Evolutionary conservation across 129 eudicot genomes (phyloP).

Genomic region (Calendula officinalis): DNA sequence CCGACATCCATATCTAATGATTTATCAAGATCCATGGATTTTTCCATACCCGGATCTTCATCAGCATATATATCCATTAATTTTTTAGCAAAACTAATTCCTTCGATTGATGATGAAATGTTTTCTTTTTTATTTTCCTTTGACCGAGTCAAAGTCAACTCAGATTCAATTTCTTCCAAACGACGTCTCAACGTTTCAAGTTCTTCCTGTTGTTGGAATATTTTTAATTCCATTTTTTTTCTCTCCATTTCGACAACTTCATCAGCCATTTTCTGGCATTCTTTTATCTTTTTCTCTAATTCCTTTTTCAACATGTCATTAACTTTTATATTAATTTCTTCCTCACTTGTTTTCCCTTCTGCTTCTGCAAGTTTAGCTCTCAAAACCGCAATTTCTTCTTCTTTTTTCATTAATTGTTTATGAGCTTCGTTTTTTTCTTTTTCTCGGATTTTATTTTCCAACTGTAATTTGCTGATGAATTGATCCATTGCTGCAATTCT

Average conservation of each 20-base stretch:
- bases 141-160: conserved; percentile 49
- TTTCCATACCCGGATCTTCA: conserved; percentile 90
- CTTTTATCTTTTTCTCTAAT: conserved; percentile 67
- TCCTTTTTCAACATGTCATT: conserved; percentile 58
- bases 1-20: conserved; percentile 70
- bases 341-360: conserved; percentile 58
- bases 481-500: conserved; percentile 90
- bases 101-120: conserved; percentile 38
- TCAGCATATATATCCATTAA: conserved; percentile 55
- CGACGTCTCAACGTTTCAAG: conserved; percentile 67
- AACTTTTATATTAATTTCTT: conserved; percentile 66
- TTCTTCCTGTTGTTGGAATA: conserved; percentile 63
- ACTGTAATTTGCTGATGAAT: conserved; percentile 74
- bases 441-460: conserved; percentile 74
- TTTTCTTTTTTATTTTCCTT: conserved; percentile 2
- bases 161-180: conserved; percentile 73
- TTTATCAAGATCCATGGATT: conserved; percentile 94
- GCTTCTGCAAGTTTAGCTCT: conserved; percentile 61
- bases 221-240: conserved; percentile 72
- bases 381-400: conserved; percentile 64
- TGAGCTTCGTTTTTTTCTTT: conserved; percentile 74
- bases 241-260: conserved; percentile 74
- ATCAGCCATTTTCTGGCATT: conserved; percentile 78
- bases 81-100: conserved; percentile 53
- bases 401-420: conserved; percentile 64